phyloP scores from a whole-genome alignment of 805 yeast species.

The Metschnikowia peoriensis region DNA sequence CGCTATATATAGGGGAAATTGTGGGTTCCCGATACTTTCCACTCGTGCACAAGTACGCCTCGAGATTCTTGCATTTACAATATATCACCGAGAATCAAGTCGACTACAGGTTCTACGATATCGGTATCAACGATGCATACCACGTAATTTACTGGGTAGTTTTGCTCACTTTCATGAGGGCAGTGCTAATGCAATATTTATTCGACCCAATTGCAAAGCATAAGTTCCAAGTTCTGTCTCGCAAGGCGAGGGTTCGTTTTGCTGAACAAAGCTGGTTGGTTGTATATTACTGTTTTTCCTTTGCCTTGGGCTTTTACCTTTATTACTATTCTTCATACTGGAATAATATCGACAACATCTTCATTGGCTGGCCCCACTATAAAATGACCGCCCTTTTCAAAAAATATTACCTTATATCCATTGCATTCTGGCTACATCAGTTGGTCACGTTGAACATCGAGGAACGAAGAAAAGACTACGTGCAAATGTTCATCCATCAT shows the following conservation, averaged over 20 bases:
- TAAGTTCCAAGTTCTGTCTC: conserved; percentile 41
- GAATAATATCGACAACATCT: conserved; percentile 55
- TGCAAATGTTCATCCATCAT: conserved; percentile 87
- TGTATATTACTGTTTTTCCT: conserved; percentile 56
- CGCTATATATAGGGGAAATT: conserved; percentile 27
- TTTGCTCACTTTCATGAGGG: conserved; percentile 55
- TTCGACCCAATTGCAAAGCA: conserved; percentile 55
- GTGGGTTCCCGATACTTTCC: conserved; percentile 15
- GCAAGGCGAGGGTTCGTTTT: conserved; percentile 61
- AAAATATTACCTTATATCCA: conserved; percentile 65
- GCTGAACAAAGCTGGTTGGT: conserved; percentile 86
- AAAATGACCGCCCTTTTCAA: conserved; percentile 53
- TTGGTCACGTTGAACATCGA: conserved; percentile 75
- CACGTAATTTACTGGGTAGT: conserved; percentile 55
- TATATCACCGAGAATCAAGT: conserved; percentile 17
- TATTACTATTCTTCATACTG: conserved; percentile 60
- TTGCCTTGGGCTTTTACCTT: conserved; percentile 55
- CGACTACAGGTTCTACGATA: conserved; percentile 42
- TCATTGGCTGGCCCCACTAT: conserved; percentile 73
- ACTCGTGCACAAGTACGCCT: conserved; percentile 24
- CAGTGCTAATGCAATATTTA: conserved; percentile 55
- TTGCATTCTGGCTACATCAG: conserved; percentile 82
- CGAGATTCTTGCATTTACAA: conserved; percentile 38
- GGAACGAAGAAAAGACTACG: conserved; percentile 74
- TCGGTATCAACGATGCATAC: conserved; percentile 55